These are phyloP conservation scores for Colletotrichum brevisporum DNA, from an alignment of 2,329 filamentous ascomycete genomes.

Conservation along the genomic window DNA sequence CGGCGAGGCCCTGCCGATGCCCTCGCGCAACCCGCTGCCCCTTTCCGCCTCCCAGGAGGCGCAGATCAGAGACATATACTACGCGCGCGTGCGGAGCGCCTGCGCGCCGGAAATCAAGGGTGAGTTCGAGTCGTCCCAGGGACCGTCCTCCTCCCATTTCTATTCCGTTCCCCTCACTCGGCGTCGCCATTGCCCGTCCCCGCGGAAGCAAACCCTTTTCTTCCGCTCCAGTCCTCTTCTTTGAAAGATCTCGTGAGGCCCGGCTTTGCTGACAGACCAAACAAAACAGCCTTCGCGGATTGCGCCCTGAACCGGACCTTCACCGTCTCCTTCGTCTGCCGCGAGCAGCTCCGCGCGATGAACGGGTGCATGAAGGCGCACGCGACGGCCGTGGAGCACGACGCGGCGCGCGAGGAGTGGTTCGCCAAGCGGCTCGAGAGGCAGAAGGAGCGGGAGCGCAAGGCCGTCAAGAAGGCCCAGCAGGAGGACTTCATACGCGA, in stretches of 20 bases:
- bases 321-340: slow-evolving; percentile 89
- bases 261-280: slow-evolving; percentile 1
- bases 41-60: slow-evolving; percentile 86
- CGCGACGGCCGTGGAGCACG: slow-evolving; percentile 87
- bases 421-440: slow-evolving; percentile 83
- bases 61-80: slow-evolving; percentile 85
- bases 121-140: slow-evolving; percentile 48
- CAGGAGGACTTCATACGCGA: slow-evolving; percentile 76
- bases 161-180: not conserved
- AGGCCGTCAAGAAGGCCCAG: slow-evolving; percentile 70
- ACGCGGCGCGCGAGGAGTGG: slow-evolving; percentile 94
- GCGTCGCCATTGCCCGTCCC: not conserved
- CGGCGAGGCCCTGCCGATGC: slow-evolving; percentile 56
- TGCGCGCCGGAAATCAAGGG: slow-evolving; percentile 86
- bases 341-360: slow-evolving; percentile 85
- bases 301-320: slow-evolving; percentile 91
- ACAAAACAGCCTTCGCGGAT: slow-evolving; percentile 83
- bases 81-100: slow-evolving; percentile 81
- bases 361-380: slow-evolving; percentile 93
- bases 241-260: not conserved
- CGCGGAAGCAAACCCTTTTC: not conserved
- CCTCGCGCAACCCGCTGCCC: slow-evolving; percentile 83
- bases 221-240: not conserved
- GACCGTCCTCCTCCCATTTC: slow-evolving; percentile 35
- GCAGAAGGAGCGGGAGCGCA: slow-evolving; percentile 75